Percentiles rank a stretch among this genome's conserved stretches.
These are phyloP conservation scores for Russula emetica DNA, from an alignment of 768 basidiomycete species.

Conservation along the genomic window DNA sequence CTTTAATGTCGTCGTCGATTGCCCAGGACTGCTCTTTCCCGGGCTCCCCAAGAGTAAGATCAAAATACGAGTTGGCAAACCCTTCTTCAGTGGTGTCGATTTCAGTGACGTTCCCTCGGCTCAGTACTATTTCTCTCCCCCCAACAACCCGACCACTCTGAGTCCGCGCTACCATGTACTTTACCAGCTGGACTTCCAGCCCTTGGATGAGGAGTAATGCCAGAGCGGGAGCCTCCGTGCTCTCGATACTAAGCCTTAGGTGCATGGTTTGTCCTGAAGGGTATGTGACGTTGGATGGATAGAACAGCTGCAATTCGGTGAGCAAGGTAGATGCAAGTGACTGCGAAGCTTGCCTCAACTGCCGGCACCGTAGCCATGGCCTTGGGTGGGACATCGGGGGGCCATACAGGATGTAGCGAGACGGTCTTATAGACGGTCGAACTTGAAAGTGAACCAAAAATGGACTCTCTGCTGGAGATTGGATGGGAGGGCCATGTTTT, in stretches of 20 bases:
- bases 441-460: constrained; percentile 26
- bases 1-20: constrained; percentile 34
- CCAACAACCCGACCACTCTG: constrained; percentile 30
- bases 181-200: constrained; percentile 38
- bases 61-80: constrained; percentile 34
- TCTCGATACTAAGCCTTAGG: constrained; percentile 38
- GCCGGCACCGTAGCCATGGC: constrained; percentile 23
- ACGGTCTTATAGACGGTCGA: constrained; percentile 34
- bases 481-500: constrained; percentile 40
- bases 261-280: constrained; percentile 42
- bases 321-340: neutral
- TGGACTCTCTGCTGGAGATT: constrained; percentile 35
- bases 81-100: constrained; percentile 39
- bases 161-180: constrained; percentile 35
- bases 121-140: constrained; percentile 32
- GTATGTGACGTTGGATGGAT: constrained; percentile 38
- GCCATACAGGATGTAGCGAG: constrained; percentile 30
- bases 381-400: constrained; percentile 11
- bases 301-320: constrained; percentile 35
- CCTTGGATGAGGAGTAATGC: constrained; percentile 36
- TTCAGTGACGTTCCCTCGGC: constrained; percentile 28
- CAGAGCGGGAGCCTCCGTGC: constrained; percentile 38
- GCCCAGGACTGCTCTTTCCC: constrained; percentile 40
- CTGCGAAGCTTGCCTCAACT: constrained; percentile 32
- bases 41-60: constrained; percentile 38